phyloP scores from a whole-genome alignment of 2,329 filamentous ascomycete genomes.

The Didymella sp. region DNA sequence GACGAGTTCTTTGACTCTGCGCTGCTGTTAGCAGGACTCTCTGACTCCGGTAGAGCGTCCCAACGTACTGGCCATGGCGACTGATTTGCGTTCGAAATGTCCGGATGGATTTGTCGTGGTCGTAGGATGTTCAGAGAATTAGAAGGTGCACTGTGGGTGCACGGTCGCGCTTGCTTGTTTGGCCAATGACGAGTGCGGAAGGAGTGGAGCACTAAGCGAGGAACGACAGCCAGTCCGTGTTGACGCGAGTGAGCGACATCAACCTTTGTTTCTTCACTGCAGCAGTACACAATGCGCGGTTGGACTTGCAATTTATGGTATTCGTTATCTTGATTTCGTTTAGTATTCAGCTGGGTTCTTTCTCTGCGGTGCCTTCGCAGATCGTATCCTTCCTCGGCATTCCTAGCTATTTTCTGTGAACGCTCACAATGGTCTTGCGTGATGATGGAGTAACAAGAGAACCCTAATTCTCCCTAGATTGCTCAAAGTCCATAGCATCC shows the following conservation, averaged over 20 bases:
- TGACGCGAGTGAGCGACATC: background rate
- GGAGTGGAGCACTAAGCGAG: no score
- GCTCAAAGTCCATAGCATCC: slow-evolving; percentile 33
- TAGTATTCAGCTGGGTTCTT: background rate
- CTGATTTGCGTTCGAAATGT: slow-evolving; percentile 47
- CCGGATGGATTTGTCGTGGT: slow-evolving; percentile 37
- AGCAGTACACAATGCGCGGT: background rate
- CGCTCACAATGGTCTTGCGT: background rate
- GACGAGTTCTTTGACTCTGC: slow-evolving; percentile 99
- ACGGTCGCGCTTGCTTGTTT: background rate
- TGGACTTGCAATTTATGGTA: background rate
- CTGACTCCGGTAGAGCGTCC: background rate
- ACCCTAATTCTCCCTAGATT: slow-evolving; percentile 6
- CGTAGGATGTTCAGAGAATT: background rate
- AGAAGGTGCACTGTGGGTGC: no score
- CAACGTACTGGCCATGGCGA: slow-evolving; percentile 75
- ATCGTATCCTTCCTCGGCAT: background rate
- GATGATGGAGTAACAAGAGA: background rate
- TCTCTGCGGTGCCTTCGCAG: background rate
- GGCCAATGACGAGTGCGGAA: no score
- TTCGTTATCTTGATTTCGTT: slow-evolving; percentile 8
- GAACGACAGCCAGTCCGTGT: no score
- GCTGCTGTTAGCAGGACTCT: slow-evolving; percentile 23
- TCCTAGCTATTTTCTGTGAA: background rate
- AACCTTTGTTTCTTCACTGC: background rate